These are phyloP conservation scores for Tuctoria greenei DNA, from an alignment of 176 grass and related monocot genomes.

Conservation along the genomic window DNA sequence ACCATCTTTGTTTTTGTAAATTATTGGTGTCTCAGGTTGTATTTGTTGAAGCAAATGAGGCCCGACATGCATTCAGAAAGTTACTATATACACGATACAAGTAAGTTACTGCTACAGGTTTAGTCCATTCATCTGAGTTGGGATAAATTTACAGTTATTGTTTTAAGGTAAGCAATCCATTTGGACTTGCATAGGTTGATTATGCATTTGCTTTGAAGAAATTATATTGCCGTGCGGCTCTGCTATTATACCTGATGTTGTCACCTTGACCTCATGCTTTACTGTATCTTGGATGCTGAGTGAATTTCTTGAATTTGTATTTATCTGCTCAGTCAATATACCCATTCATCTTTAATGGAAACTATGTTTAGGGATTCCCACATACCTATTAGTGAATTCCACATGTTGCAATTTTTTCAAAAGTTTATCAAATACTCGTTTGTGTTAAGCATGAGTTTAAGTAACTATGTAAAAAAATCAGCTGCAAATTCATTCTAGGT, in stretches of 20 bases:
- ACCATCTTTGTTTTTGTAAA: neutral
- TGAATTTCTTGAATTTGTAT: conserved; percentile 18
- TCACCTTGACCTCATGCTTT: neutral
- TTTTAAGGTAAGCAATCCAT: neutral
- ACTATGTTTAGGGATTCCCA: neutral
- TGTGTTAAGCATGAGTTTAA: neutral
- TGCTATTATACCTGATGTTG: neutral
- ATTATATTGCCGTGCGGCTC: neutral
- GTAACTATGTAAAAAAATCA: neutral
- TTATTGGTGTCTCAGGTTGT: conserved; percentile 57
- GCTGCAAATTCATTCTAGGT: neutral
- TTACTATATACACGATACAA: conserved; percentile 90
- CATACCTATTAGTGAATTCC: neutral
- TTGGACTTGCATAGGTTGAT: neutral
- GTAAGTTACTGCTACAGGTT: conserved; percentile 53
- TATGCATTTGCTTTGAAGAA: conserved; percentile 12
- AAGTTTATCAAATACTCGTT: neutral
- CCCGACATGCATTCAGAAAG: conserved; percentile 72
- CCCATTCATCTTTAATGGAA: neutral
- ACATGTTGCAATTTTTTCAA: neutral
- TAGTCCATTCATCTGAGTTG: conserved; percentile 16
- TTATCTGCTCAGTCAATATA: neutral
- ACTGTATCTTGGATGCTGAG: neutral
- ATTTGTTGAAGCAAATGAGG: conserved; percentile 87
- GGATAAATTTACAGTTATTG: neutral